Conservation (phyloP, 345 rosid species). For the Odontarrhena argentea region DNA sequence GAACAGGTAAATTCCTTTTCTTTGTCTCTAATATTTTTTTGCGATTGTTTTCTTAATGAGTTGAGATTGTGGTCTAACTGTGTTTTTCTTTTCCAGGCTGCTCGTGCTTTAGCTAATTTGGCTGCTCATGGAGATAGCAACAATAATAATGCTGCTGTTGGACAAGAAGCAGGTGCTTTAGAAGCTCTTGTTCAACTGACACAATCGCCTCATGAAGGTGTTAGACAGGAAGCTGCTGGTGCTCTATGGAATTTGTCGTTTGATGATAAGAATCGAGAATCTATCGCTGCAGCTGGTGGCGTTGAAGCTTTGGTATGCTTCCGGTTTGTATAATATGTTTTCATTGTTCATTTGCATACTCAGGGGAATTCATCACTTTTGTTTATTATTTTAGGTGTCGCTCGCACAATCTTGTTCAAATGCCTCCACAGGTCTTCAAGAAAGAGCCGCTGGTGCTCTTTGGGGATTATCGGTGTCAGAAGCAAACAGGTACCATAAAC, state of each 20-base stretch:
- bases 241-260: constrained; percentile 84
- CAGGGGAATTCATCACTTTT: constrained; percentile 19
- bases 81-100: constrained; percentile 57
- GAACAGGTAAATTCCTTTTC: constrained; percentile 55
- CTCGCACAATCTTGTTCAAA: constrained; percentile 85
- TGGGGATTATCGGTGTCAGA: constrained; percentile 97
- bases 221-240: constrained; percentile 92
- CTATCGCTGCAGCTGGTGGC: constrained; percentile 81
- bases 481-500: constrained; percentile 65
- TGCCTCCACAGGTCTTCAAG: constrained; percentile 95
- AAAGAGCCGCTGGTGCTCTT: constrained; percentile 97
- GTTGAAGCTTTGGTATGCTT: constrained; percentile 85
- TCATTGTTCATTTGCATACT: constrained; percentile 5
- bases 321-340: constrained; percentile 2
- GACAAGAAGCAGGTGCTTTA: constrained; percentile 90
- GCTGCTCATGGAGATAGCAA: constrained; percentile 99
- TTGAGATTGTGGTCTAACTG: constrained; percentile 20
- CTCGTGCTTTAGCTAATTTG: constrained; percentile 91
- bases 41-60: neutral
- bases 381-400: constrained; percentile 58
- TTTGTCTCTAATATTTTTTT: neutral
- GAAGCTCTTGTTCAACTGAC: constrained; percentile 92
- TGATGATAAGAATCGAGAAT: constrained; percentile 81
- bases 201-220: constrained; percentile 85
- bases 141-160: constrained; percentile 89